phyloP scores from a whole-genome alignment of 805 yeast species.

The Yarrowia osloensis region DNA sequence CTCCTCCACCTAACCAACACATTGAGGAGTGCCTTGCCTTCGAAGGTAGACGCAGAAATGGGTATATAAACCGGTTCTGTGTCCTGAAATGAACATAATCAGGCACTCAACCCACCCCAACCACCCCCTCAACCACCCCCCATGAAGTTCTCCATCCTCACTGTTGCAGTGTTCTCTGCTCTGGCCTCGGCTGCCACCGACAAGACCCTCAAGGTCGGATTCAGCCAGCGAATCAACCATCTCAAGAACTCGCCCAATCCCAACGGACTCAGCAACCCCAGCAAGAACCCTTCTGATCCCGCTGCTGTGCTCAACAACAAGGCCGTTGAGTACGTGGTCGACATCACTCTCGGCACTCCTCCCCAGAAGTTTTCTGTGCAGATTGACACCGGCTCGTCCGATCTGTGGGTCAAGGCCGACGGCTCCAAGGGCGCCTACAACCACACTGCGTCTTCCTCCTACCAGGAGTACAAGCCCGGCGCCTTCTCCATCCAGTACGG shows the following conservation, averaged over 20 bases:
- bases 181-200: background rate
- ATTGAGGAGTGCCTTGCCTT: background rate
- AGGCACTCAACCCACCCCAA: too few species aligned
- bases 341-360: slow-evolving; percentile 55
- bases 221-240: background rate
- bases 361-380: slow-evolving; percentile 54
- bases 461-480: slow-evolving; percentile 34
- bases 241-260: background rate
- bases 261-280: background rate
- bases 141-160: slow-evolving; percentile 1
- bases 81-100: background rate
- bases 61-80: background rate
- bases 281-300: background rate
- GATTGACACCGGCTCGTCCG: slow-evolving; percentile 71
- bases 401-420: slow-evolving; percentile 53
- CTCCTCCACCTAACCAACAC: background rate
- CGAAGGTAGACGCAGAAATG: background rate
- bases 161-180: background rate
- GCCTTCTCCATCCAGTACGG: slow-evolving; percentile 39
- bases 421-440: slow-evolving; percentile 16
- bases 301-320: background rate
- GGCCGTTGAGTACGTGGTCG: background rate
- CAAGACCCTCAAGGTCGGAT: slow-evolving; percentile 7
- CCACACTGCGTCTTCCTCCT: slow-evolving; percentile 35
- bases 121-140: too few species aligned